Percentiles rank a stretch among this genome's conserved stretches.
These are phyloP conservation scores for Podospora fimiseda DNA, from an alignment of 495 filamentous ascomycete genomes.

Conservation along the genomic window DNA sequence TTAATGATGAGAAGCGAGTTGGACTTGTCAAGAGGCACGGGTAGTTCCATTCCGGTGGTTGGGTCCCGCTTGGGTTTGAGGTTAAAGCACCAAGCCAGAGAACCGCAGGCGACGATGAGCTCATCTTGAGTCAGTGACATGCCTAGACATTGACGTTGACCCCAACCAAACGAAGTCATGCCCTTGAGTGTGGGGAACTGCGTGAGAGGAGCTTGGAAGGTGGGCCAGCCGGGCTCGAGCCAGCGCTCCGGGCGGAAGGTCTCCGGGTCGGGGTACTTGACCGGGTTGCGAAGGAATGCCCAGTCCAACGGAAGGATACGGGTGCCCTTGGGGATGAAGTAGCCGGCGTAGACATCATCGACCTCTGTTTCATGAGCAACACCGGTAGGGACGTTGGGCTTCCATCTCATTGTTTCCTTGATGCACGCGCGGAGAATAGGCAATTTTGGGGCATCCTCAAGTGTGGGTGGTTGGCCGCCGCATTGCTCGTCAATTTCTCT, in stretches of 20 bases:
- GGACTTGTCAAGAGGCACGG: slow-evolving; percentile 36
- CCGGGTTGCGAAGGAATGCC: slow-evolving; percentile 33
- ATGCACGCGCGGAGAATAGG: slow-evolving; percentile 48
- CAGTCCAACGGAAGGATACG: slow-evolving; percentile 47
- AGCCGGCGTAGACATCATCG: slow-evolving; percentile 40
- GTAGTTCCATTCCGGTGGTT: slow-evolving; percentile 25
- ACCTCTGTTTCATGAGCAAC: slow-evolving; percentile 37
- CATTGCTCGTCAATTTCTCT: slow-evolving; percentile 50
- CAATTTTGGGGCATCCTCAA: slow-evolving; percentile 36
- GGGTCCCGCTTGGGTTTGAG: slow-evolving; percentile 33
- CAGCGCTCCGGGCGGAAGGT: slow-evolving; percentile 47
- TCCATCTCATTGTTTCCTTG: slow-evolving; percentile 46
- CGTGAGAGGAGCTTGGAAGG: slow-evolving; percentile 44
- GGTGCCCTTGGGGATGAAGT: slow-evolving; percentile 40
- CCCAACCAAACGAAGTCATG: slow-evolving; percentile 51
- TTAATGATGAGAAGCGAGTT: slow-evolving; percentile 40
- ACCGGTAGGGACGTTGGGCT: slow-evolving; percentile 42
- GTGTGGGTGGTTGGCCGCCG: slow-evolving; percentile 31
- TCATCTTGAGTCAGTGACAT: slow-evolving; percentile 43
- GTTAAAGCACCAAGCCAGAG: slow-evolving; percentile 43
- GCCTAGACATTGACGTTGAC: slow-evolving; percentile 55
- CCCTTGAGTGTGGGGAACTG: slow-evolving; percentile 40
- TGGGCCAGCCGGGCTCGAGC: slow-evolving; percentile 44
- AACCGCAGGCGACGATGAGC: slow-evolving; percentile 40
- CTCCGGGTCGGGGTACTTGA: slow-evolving; percentile 45